A percentile compares a stretch with the other conserved stretches of the same genome.
Evolutionary conservation across 208 protist genomes (phyloP).

Genomic region (Leishmania tropica): DNA sequence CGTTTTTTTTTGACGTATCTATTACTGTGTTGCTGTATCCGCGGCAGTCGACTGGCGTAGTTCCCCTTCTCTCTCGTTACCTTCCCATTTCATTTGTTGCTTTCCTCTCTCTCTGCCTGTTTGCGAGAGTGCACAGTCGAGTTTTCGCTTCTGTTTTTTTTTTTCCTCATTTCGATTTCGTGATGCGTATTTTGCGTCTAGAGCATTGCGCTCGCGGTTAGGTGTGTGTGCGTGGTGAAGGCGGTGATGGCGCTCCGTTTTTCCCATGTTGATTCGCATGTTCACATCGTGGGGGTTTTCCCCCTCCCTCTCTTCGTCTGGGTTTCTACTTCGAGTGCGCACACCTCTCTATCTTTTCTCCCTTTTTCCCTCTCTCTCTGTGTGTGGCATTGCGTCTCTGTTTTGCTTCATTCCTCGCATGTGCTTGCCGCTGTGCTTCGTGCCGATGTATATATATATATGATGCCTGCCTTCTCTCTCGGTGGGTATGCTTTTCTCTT

Average conservation of each 20-base stretch:
- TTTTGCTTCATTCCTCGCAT: not conserved
- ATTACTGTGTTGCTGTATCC: not conserved
- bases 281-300: not conserved
- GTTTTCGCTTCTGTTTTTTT: not conserved
- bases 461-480: not conserved
- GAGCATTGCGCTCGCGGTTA: not conserved
- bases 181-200: not conserved
- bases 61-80: not conserved
- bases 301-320: not conserved
- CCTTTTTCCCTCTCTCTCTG: not conserved
- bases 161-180: not conserved
- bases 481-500: not conserved
- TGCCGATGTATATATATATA: not conserved
- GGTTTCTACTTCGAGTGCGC: not conserved
- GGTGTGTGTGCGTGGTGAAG: not conserved
- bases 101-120: not conserved
- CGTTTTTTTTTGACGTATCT: not conserved
- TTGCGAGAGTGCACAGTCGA: not conserved
- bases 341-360: not conserved
- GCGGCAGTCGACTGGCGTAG: not conserved
- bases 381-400: not conserved
- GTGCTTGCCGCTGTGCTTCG: not conserved
- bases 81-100: not conserved
- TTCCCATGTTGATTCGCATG: conserved; percentile 2
- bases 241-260: not conserved